Base-by-base conservation (phyloP, 2,329 filamentous ascomycete genomes). In the Cladorrhinum sp. region DNA sequence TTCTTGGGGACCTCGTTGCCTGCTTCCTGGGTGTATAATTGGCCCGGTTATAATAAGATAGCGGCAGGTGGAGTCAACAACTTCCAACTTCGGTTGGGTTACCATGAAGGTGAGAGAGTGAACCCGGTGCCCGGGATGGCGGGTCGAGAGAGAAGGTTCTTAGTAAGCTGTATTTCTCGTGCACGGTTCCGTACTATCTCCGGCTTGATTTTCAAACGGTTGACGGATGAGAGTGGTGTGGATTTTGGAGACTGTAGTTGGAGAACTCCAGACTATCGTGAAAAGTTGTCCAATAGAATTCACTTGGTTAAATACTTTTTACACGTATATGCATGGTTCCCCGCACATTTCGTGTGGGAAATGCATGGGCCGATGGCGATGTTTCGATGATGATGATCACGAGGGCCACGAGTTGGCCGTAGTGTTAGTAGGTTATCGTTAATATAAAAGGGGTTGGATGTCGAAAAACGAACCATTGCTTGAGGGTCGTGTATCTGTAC, bases 41-140 rank as follows among this genome's bases (percentile, higher is more conserved):
- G n/a, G n/a, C n/a, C n/a, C n/a, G n/a, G n/a, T n/a, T n/a, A n/a
- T n/a, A n/a, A n/a, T n/a, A n/a, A n/a, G n/a, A n/a, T n/a, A n/a
- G n/a, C n/a, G n/a, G n/a, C n/a, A n/a, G n/a, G n/a, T n/a, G n/a
- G n/a, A 20, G n/a, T n/a, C n/a, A n/a, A n/a, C n/a, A n/a, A n/a
- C n/a, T n/a, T n/a, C n/a, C n/a, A n/a, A n/a, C n/a, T n/a, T n/a
- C n/a, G n/a, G n/a, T n/a, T n/a, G n/a, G n/a, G n/a, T n/a, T n/a
- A n/a, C n/a, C n/a, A n/a, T n/a, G n/a, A n/a, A n/a, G n/a, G n/a
- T n/a, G n/a, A n/a, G n/a, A n/a, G n/a, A n/a, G n/a, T 32, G 32
- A 36, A 25, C 54, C 48, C 49, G 56, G 27, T 51, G 62, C 56
- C 60, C 62, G 55, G 62, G 60, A 41, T 57, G 27, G 54, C 57